These are phyloP conservation scores for Boeremia exigua DNA, from an alignment of 2,329 filamentous ascomycete genomes.

Conservation along the genomic window DNA sequence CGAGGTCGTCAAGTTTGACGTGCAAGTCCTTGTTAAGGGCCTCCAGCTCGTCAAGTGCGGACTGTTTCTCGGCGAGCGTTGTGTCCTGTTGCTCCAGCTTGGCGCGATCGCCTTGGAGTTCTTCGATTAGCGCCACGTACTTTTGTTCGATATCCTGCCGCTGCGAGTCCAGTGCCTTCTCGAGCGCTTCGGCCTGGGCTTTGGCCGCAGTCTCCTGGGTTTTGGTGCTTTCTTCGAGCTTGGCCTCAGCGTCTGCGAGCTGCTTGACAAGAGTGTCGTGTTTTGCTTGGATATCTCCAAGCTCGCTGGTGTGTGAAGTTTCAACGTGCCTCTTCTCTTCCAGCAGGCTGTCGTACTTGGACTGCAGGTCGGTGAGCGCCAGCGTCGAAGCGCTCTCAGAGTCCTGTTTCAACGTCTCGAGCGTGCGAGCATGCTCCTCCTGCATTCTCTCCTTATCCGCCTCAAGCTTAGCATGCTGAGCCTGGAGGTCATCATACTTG, in stretches of 20 bases:
- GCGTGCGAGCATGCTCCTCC: conserved; percentile 35
- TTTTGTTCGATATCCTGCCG: conserved; percentile 40
- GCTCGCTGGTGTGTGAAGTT: conserved; percentile 24
- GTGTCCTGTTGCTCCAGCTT: conserved; percentile 37
- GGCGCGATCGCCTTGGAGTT: conserved; percentile 32
- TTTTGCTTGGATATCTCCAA: conserved; percentile 26
- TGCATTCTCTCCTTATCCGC: conserved; percentile 40
- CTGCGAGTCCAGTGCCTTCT: conserved; percentile 20
- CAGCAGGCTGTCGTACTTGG: conserved; percentile 29
- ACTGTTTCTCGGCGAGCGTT: conserved; percentile 31
- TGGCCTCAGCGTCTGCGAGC: conserved; percentile 32
- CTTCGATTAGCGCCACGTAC: conserved; percentile 37
- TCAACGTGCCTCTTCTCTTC: conserved; percentile 27
- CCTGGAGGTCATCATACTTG: no score
- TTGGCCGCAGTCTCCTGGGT: conserved; percentile 28
- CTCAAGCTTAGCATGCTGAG: conserved; percentile 35
- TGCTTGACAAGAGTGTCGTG: conserved; percentile 27
- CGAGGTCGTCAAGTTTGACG: conserved; percentile 32
- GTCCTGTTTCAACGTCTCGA: conserved; percentile 41
- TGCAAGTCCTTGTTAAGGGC: no score
- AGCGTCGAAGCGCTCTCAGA: conserved; percentile 37
- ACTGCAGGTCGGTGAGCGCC: conserved; percentile 35
- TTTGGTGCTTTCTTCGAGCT: conserved; percentile 21
- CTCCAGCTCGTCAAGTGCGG: conserved; percentile 33
- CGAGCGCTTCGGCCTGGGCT: conserved; percentile 31